Base-by-base conservation (phyloP, 495 filamentous ascomycete species). In the Ramalina intermedia region DNA sequence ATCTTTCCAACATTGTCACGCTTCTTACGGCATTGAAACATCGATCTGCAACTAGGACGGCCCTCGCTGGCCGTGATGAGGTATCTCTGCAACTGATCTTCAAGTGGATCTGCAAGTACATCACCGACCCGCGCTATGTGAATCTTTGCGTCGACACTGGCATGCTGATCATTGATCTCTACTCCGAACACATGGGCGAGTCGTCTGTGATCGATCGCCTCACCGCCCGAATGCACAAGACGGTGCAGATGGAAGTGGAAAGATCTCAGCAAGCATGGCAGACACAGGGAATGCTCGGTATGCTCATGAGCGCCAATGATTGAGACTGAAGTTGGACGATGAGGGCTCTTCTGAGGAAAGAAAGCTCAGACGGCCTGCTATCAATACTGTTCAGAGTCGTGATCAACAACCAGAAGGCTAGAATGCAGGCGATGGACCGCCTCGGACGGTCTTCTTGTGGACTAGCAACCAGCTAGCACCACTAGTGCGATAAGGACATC, bases 61-160 rank as follows among this genome's bases (percentile, higher is more conserved):
- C 91, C 7, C 71, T 99, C 29, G 71, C 80, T 56, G 78, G 79
- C 42, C 77, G 91, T n/a, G 87, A 94, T 60, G 87, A 94, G 61
- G 71, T 74, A 7, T 78, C 80, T 0, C 77, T 96, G 3, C 73
- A 84, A 58, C 89, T 89, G 0, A 73, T 96, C 2, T 66, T 96
- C 38, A 76, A 72, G 52, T 99, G 91, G 91, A 69, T 88, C 6
- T 71, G 78, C 61, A 80, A 80, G 59, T 72, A 86, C 59, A 80
- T 96, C 52, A 66, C 74, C 3, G 81, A 96, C 60, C 83, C 88
- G 27, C 75, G 86, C 21, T 81, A 88, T 59, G 78, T 88, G 24
- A 68, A 69, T 40, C 64, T 94, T 14, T 83, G 83, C 59, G 80
- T 83, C 14, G 90, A 96, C 59, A 73, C 91, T 21, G 78, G 76